Base-by-base conservation (phyloP, 768 basidiomycete species). In the Boletales sp. region DNA sequence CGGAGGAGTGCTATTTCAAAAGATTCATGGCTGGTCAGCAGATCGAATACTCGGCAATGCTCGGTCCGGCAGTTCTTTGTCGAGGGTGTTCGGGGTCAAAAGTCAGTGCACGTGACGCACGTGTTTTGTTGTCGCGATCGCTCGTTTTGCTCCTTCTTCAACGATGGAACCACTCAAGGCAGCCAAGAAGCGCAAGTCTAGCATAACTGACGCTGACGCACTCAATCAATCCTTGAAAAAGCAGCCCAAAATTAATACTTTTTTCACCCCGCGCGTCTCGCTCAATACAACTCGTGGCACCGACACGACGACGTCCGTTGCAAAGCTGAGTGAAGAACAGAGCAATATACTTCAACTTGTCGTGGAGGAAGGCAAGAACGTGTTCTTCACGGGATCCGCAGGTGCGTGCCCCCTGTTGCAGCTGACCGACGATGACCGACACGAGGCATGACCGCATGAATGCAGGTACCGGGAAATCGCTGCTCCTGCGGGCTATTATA, bases 361-460 rank as follows among this genome's bases (percentile, higher is more conserved):
- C 3, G 77, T 84, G 10, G 76, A 83, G 3, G 75, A 79, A 31
- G 78, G 74, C 11, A 76, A 80, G 66, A 83, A 68, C 42, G 73
- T 86, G 14, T 85, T 86, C 67, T 85, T 85, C 60, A 85, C 84
- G 8, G 84, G 84, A 5, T 77, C 79, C 5, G 84, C 84, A n/a
- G 83, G 83, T 83, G 53, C 43, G 74, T 58, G 12, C 24, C 19
- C 9, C 7, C 11, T 13, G 8, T 21, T 21, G 21, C 2, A 21
- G 21, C 4, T 21, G 21, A 21, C 2, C 21, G 21, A 21, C 21
- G 4, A 21, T 21, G 21, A 4, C 21, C 21, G 21, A 21, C 21
- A 21, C 21, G 21, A 21, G 21, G 21, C 4, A 21, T 12, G 2
- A 44, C 32, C 19, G 47, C 30, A 84, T 12, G 2, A 44, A 36